phyloP scores from a whole-genome alignment of 768 basidiomycete species.

The Suillus tomentosus region DNA sequence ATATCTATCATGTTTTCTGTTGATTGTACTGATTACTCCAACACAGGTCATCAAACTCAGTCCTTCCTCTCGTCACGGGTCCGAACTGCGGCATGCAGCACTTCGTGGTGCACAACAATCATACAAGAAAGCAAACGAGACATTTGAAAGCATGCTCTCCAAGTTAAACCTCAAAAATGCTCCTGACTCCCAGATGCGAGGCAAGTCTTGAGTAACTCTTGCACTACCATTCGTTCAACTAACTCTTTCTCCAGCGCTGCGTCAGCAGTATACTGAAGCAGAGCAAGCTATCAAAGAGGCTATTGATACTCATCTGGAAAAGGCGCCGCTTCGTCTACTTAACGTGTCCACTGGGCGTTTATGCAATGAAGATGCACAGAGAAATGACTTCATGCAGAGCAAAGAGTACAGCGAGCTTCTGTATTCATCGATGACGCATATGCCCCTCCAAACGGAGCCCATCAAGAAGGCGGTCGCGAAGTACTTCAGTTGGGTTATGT shows the following conservation, averaged over 20 bases:
- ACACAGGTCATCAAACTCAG: background rate
- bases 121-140: background rate
- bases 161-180: background rate
- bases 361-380: slow-evolving; percentile 1
- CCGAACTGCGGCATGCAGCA: background rate
- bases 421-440: background rate
- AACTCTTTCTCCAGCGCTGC: background rate
- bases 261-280: background rate
- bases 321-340: background rate
- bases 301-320: background rate
- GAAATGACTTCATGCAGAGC: background rate
- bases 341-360: background rate
- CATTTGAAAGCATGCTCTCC: background rate
- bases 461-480: background rate
- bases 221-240: background rate
- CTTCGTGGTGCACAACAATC: background rate
- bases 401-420: background rate
- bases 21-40: background rate
- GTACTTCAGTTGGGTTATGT: background rate
- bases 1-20: background rate
- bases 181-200: background rate
- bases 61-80: background rate
- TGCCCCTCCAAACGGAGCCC: background rate
- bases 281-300: background rate
- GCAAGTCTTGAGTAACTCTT: background rate